Conservation (phyloP, 83 land plant species). For the Thuja plicata region DNA sequence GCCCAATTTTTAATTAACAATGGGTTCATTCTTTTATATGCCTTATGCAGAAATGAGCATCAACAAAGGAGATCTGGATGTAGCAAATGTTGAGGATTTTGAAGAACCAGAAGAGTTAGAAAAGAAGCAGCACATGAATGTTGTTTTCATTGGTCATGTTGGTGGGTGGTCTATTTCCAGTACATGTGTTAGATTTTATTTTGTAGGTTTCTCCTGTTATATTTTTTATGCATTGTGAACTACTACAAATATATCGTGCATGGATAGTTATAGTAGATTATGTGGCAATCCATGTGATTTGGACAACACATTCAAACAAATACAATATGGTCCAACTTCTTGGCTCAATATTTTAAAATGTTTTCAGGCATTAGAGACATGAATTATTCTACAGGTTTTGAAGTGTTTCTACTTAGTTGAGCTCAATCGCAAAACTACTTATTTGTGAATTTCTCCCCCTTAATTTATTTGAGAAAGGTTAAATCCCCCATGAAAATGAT, state of each 20-base stretch:
- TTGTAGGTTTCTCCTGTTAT: not conserved
- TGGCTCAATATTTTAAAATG: too few species aligned
- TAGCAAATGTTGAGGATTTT: constrained; percentile 26
- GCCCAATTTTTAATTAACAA: not conserved
- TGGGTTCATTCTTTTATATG: not conserved
- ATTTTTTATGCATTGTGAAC: not conserved
- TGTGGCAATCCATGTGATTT: not conserved
- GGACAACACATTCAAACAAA: not conserved
- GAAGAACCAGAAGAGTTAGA: constrained; percentile 34
- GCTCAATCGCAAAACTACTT: too few species aligned
- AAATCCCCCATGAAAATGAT: not conserved
- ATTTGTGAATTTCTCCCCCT: not conserved
- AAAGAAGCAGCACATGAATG: constrained; percentile 77
- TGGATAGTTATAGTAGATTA: not conserved
- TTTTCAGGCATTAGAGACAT: too few species aligned
- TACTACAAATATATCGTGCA: not conserved
- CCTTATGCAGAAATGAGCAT: constrained; percentile 20
- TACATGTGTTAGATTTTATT: not conserved
- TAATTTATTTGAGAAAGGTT: not conserved
- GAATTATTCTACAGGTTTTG: too few species aligned
- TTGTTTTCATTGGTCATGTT: constrained; percentile 96
- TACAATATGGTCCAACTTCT: too few species aligned
- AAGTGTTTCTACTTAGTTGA: too few species aligned
- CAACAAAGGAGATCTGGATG: constrained; percentile 16
- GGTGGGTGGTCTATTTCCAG: constrained; percentile 48